Base-by-base conservation (phyloP, 306 rosid genomes). In the Mucuna pruriens region DNA sequence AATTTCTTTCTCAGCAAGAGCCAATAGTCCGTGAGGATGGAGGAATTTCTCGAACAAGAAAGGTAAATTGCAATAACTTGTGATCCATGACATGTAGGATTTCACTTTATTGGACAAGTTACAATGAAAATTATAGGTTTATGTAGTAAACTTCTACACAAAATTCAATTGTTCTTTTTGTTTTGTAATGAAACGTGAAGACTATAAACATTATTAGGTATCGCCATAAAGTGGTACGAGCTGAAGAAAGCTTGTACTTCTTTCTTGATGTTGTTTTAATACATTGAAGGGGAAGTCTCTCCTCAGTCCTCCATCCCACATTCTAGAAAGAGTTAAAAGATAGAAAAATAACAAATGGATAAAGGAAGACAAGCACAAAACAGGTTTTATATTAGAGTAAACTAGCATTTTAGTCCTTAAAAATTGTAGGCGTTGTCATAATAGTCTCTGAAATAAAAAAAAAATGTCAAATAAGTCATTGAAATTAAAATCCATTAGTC, bases 21-120 rank as follows among this genome's bases (percentile, higher is more conserved):
- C 92, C 93, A 4, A 87, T 92, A 80, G 86, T 87, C 42, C 60
- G 66, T 4, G 92, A 91, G 74, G 97, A 94, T 84, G 97, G 97
- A 74, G 90, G 78, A 82, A 88, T 71, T 74, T 85, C 90, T 64
- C 86, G 38, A 61, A 80, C 83, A 33, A 90, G 92, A 88, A 48
- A 88, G 98, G 98, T 94, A 91, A 52, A 29, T 73, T 79, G 55
- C 69, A 54, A 34, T 20, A 9, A 54, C 16, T 52, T 13, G 40
- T 69, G 19, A 40, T 62, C 40, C 72, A 80, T 67, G 25, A 6
- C 80, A 57, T 57, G 71, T 72, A 36, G 66, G 67, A 66, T 64
- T 17, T 71, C 46, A 66, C 64, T 63, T 54, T 74, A 6, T 45
- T 25, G 67, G 55, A 79, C 71, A 31, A 15, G 19, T 60, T 13